Percentiles rank a stretch among this genome's conserved stretches.
Evolutionary conservation across 257 asterid genomes (phyloP).

Genomic region (Anisodus acutangulus): DNA sequence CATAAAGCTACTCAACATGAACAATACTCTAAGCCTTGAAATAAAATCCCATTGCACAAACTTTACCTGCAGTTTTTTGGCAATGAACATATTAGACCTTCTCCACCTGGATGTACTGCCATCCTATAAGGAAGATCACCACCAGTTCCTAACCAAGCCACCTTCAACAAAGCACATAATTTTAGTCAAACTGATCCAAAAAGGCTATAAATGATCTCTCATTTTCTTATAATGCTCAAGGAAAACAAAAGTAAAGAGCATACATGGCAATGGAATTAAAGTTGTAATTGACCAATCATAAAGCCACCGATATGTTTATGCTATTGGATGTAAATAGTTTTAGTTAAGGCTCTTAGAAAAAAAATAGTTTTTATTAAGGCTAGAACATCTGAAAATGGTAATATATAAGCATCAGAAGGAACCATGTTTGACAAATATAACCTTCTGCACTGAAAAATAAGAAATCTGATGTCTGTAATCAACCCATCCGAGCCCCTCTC

Average conservation of each 20-base stretch:
- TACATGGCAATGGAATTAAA: neutral
- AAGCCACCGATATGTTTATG: neutral
- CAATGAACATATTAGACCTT: conserved; percentile 80
- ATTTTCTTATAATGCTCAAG: neutral
- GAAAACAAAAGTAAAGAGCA: neutral
- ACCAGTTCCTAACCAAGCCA: conserved; percentile 70
- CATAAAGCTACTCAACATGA: conserved; percentile 20
- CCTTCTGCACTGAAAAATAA: neutral
- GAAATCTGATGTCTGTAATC: neutral
- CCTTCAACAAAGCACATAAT: conserved; percentile 47
- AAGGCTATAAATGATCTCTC: neutral
- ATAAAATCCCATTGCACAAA: neutral
- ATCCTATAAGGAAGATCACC: conserved; percentile 88
- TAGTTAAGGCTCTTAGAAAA: neutral
- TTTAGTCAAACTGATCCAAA: conserved; percentile 10
- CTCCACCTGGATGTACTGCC: conserved; percentile 90
- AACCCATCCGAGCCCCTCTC: conserved; percentile 9
- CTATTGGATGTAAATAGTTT: neutral
- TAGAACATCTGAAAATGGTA: neutral
- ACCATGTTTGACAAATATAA: too few species aligned
- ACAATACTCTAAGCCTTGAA: neutral
- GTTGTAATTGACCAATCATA: conserved; percentile 14
- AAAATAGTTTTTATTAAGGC: neutral
- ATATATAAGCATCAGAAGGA: neutral
- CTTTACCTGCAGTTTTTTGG: conserved; percentile 79